Base-by-base conservation (phyloP, 2,329 filamentous ascomycete genomes). In the Tolypocladium ovalisporum region DNA sequence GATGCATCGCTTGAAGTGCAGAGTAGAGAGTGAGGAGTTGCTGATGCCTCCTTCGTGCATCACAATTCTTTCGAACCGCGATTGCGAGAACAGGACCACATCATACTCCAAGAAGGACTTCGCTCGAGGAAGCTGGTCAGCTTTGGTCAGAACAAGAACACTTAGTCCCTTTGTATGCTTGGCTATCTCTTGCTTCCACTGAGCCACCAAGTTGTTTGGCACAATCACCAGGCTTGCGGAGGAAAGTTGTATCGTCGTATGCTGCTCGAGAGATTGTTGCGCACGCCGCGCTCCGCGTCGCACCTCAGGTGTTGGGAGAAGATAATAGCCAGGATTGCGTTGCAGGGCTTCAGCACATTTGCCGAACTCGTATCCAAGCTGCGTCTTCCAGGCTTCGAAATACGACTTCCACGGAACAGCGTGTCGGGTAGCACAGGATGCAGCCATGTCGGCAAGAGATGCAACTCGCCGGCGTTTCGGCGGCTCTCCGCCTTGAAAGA, bases 1-100 rank as follows among this genome's bases (percentile, higher is more conserved):
- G 52, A 97, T 92, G 52, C 95, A 86, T 1, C 93, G 81, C 64
- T 96, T 86, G 80, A 93, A 96, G 63, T 90, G 90, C 4, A 97
- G 71, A 9, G 82, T 72, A 42, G 84, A 83, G 22, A 97, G 71
- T 0, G 87, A 82, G 1, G 84, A 88, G 12, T 79, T 68, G 36
- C 58, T 73, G 40, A 61, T 70, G 3, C 61, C 65, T 35, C 60
- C 65, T 8, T 61, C 63, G 54, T 64, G 74, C 66, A 59, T 68
- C 52, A 64, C 73, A 75, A 86, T 69, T 59, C 75, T 76, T 61
- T 94, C 89, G 62, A 96, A 90, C 1, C 86, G 80, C 24, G 78
- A 77, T 42, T 87, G 85, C 0, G 89, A 88, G 64, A 96, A 90
- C 0, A 97, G 72, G 2, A 97, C 71, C 4, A 97, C 75, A 64